Evolutionary conservation across 768 basidiomycete species (phyloP).

Genomic region (Jaapia argillacea): DNA sequence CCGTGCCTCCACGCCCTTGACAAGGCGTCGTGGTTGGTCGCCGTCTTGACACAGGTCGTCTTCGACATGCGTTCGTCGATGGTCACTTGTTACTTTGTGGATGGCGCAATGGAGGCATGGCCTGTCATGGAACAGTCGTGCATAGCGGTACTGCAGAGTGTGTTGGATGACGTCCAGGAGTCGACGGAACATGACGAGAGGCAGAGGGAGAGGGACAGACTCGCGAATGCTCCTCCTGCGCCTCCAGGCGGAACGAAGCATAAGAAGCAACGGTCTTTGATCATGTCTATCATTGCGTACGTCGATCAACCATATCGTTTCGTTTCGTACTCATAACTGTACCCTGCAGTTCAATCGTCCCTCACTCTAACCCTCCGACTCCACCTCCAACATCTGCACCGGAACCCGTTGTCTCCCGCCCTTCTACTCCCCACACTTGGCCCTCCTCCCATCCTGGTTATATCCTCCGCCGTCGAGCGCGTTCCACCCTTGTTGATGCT

Average conservation of each 20-base stretch:
- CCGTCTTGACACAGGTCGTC: slow-evolving; percentile 45
- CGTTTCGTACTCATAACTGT: slow-evolving; percentile 3
- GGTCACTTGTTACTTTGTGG: slow-evolving; percentile 46
- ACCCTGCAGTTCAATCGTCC: slow-evolving; percentile 12
- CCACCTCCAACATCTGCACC: slow-evolving; percentile 13
- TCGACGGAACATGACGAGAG: slow-evolving; percentile 20
- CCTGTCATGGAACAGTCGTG: slow-evolving; percentile 29
- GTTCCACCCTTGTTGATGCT: slow-evolving; percentile 56
- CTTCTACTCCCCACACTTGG: slow-evolving; percentile 15
- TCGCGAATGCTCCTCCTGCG: slow-evolving; percentile 9
- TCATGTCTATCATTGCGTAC: slow-evolving; percentile 61
- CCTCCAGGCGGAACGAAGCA: slow-evolving; percentile 36
- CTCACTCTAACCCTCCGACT: slow-evolving; percentile 19
- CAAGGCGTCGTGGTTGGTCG: slow-evolving; percentile 45
- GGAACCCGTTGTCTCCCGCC: slow-evolving; percentile 12
- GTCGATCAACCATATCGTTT: slow-evolving; percentile 2
- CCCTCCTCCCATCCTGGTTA: slow-evolving; percentile 6
- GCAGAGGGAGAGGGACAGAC: slow-evolving; percentile 20
- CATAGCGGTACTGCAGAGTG: slow-evolving; percentile 34
- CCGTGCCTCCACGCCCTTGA: slow-evolving; percentile 47
- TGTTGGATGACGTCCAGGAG: slow-evolving; percentile 42
- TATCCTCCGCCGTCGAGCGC: slow-evolving; percentile 43
- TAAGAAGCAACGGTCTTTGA: slow-evolving; percentile 61
- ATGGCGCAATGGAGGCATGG: slow-evolving; percentile 43
- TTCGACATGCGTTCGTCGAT: slow-evolving; percentile 43